Evolutionary conservation across 495 filamentous ascomycete genomes (phyloP).

Genomic region (Podospora australis): DNA sequence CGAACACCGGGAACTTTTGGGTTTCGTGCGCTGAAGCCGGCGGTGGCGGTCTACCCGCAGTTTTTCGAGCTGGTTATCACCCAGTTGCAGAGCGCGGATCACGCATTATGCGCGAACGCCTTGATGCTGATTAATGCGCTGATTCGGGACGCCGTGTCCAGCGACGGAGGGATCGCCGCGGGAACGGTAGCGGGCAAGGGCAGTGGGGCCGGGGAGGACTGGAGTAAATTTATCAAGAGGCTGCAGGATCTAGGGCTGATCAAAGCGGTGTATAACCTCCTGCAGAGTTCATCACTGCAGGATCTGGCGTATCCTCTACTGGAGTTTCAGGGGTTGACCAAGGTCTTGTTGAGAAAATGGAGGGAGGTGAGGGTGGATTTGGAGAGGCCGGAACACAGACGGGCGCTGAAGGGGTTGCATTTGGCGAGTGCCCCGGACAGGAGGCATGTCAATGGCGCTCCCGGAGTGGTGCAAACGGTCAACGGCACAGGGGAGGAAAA

Average conservation of each 20-base stretch:
- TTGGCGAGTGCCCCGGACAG: conserved; percentile 70
- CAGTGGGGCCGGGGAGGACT: conserved; percentile 56
- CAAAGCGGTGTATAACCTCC: conserved; percentile 79
- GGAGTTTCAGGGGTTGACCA: conserved; percentile 90
- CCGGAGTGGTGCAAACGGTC: background rate
- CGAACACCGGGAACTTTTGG: conserved; percentile 65
- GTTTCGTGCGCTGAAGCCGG: conserved; percentile 86
- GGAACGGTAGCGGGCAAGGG: conserved; percentile 32
- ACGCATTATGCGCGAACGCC: conserved; percentile 92
- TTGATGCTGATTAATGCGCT: conserved; percentile 91
- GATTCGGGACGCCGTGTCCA: conserved; percentile 87
- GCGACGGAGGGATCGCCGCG: conserved; percentile 48
- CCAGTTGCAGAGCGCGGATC: conserved; percentile 85
- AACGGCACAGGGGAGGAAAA: conserved; percentile 20
- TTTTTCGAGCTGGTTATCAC: conserved; percentile 92
- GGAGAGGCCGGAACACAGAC: conserved; percentile 80
- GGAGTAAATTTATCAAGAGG: conserved; percentile 90
- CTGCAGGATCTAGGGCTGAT: conserved; percentile 92
- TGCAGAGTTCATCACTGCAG: conserved; percentile 91
- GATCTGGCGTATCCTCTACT: conserved; percentile 89
- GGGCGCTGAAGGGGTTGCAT: conserved; percentile 78
- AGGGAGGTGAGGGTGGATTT: conserved; percentile 75
- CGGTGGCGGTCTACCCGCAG: conserved; percentile 81
- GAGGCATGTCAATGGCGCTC: conserved; percentile 30
- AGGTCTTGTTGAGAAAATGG: conserved; percentile 87